Evolutionary conservation across 2,329 filamentous ascomycete species (phyloP).

Genomic region (Colletotrichum navitas): DNA sequence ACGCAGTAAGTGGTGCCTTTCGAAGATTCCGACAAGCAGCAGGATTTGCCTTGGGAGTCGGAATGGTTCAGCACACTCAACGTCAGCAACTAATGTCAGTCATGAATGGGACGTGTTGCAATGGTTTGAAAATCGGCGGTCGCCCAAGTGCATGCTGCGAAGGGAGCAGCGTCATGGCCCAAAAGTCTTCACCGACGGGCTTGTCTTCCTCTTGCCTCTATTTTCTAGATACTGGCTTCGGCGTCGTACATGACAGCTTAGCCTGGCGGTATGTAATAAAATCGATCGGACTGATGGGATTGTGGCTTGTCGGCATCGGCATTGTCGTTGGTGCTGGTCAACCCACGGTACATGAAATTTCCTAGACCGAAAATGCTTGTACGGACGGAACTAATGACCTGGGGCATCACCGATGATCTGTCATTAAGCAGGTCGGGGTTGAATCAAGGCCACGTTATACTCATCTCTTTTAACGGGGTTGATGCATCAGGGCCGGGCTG

Average conservation of each 20-base stretch:
- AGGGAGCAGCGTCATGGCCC: neutral
- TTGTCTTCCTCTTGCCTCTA: neutral
- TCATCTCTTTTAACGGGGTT: slow-evolving; percentile 1
- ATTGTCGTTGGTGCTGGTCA: neutral
- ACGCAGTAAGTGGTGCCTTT: neutral
- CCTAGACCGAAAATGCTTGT: neutral
- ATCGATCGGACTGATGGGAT: neutral
- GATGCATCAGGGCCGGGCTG: slow-evolving; percentile 4
- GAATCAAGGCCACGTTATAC: slow-evolving; percentile 2
- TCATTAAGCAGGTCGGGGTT: neutral
- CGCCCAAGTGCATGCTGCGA: neutral
- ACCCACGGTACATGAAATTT: neutral
- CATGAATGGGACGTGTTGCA: neutral
- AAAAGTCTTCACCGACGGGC: neutral
- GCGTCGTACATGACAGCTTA: slow-evolving; percentile 1
- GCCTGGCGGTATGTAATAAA: neutral
- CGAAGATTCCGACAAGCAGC: neutral
- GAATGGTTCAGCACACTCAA: neutral
- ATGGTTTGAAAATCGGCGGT: neutral
- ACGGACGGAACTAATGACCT: neutral
- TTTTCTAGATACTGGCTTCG: neutral
- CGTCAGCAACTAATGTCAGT: neutral
- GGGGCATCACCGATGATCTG: slow-evolving; percentile 13
- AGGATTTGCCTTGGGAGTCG: neutral
- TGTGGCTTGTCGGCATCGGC: neutral